Evolutionary conservation across 1,139 yeast species (phyloP), one percentile per base, ranked within the genome.

Genomic region (Kodamaea sp.): DNA sequence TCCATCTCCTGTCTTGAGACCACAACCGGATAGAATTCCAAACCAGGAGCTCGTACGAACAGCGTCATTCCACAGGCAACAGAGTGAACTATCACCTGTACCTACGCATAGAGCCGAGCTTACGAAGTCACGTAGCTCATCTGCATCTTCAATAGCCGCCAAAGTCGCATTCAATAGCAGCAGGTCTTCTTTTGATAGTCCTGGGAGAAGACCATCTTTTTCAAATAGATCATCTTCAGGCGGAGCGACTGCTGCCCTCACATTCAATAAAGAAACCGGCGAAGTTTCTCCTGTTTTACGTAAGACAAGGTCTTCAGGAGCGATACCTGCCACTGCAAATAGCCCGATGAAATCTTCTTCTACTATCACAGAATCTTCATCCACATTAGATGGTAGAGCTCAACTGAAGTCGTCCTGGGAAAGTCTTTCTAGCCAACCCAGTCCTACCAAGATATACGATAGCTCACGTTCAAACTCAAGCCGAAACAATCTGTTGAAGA

Each of bases 101-200:
- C 15, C 7, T n/a, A 9, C 20, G 11, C 22, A 18, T 9, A 18
- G 28, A 11, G 14, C 22, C 7, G 28, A 26, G 12, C 28, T 25
- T 16, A 25, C 24, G 20, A 37, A 34, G 7, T 27, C 36, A 4
- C 39, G 51, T 32, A 44, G 52, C 34, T 51, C 47, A n/a, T 59
- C 66, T 1, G 48, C 62, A 3, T 55, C 66, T 4, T 62, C 68
- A 1, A 53, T 59, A 21, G 66, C 66, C 9, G 63, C 64, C 4
- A 57, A 54, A 39, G 44, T 57, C 6, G 65, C 65, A n/a, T 55
- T 57, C 38, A 50, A 44, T 37, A 53, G 58, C 35, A 53, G 58
- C 32, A 44, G 46, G 21, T 37, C 47, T 1, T 50, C 55, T 4
- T 28, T 45, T 6, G 48, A 46, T 15, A 38, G 40, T 16, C 47